These are phyloP conservation scores for Fusarium domesticum DNA, from an alignment of 2,329 filamentous ascomycete genomes.

Conservation along the genomic window DNA sequence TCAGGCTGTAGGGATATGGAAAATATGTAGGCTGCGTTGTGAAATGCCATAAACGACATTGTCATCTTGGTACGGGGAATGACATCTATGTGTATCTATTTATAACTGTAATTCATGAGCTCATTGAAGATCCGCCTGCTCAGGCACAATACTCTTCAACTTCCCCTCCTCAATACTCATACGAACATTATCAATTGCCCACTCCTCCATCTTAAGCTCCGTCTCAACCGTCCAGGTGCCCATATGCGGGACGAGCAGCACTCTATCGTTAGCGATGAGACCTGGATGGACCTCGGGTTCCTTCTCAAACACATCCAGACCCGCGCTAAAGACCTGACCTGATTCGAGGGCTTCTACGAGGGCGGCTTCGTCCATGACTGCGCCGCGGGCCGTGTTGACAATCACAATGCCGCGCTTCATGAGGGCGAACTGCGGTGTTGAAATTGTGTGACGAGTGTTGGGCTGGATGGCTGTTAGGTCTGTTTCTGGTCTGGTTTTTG, in stretches of 20 bases:
- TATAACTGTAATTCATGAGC: no score
- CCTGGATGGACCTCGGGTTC: conserved; percentile 75
- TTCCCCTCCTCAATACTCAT: conserved; percentile 59
- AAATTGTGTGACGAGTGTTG: conserved; percentile 73
- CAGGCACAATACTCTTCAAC: conserved; percentile 67
- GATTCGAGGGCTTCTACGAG: conserved; percentile 69
- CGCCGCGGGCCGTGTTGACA: conserved; percentile 79
- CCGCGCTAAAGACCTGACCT: conserved; percentile 67
- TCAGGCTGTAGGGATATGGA: no score
- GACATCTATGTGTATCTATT: no score
- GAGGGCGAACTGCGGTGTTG: conserved; percentile 63
- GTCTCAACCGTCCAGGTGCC: conserved; percentile 75
- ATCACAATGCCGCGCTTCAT: conserved; percentile 79
- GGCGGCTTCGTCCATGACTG: conserved; percentile 77
- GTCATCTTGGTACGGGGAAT: background rate
- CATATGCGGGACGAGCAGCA: conserved; percentile 80
- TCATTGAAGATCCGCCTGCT: conserved; percentile 51
- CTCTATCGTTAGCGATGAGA: conserved; percentile 65
- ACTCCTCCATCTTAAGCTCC: conserved; percentile 68
- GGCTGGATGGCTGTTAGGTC: conserved; percentile 33
- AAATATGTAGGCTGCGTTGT: no score
- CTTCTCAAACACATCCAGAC: conserved; percentile 79
- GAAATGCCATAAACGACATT: no score
- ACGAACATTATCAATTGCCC: conserved; percentile 68
- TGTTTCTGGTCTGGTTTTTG: background rate